Evolutionary conservation across 1,284 basidiomycete genomes (phyloP), one percentile per base, ranked within the genome.

Genomic region (Ceratobasidium sp.): DNA sequence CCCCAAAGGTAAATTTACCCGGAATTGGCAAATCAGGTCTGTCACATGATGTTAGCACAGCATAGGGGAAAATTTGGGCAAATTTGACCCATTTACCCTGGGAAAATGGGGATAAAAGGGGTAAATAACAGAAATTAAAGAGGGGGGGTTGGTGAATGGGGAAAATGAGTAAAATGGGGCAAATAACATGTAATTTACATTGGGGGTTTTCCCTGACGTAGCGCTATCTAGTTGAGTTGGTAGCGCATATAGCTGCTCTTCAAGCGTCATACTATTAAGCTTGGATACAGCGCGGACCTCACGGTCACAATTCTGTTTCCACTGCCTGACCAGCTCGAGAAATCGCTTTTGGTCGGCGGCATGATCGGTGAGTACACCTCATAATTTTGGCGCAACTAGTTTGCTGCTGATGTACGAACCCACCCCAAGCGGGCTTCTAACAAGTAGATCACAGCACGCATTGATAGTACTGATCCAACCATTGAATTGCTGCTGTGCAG

Each of bases 351-450:
- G 54, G 32, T 72, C 55, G 5, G 70, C 57, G 1, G 70, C 70
- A 44, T 72, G 70, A 38, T 72, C 70, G 0, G 70, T 61, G 26
- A 44, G 49, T 26, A 62, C 13, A 13, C 54, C 55, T 21, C 46
- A 43, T 7, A 71, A 28, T 26, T 59, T 57, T 16, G 28, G 49
- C 13, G 58, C 52, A 9, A 72, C 50, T 41, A 43, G 11, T 32
- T 30, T 50, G 50, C 55, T 50, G 13, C 11, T 57, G 21, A 58
- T 30, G 16, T 18, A 9, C 4, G 9, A 23, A 21, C 26, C 2
- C 18, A 23, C n/a, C 23, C 46, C 43, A 30, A 71, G 54, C 18
- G 54, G 67, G 26, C 52, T 59, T 8, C 21, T 7, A 23, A n/a
- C 32, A 21, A 50, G 54, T 5, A 2, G 16, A 11, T 30, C 7